Evolutionary conservation across 371 early-diverging fungal species (phyloP), one percentile per base, ranked within the genome.

Genomic region (Mucor racemosus): DNA sequence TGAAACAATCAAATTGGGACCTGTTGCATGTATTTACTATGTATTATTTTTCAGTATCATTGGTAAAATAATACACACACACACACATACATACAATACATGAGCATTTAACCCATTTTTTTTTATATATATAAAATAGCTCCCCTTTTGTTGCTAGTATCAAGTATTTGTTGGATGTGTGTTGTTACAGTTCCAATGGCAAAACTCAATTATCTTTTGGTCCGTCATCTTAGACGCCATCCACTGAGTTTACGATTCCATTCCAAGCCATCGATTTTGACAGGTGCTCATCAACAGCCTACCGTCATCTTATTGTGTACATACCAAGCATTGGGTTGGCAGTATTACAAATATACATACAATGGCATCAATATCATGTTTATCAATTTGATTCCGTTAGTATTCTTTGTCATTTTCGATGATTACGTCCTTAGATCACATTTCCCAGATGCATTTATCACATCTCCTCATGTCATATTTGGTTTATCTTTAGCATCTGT

Each of bases 281-380:
- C 77, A 7, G 71, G 77, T 1, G 60, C 63, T 0, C 42, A 69
- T 31, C 72, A 76, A n/a, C 78, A 81, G 21, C 80, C 82, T 1
- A 82, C 85, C 17, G 78, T 84, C 63, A 89, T 93, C 44, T 71
- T 94, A 26, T 77, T 94, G 40, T 94, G 93, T 74, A 91, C 92
- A 0, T 90, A 89, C 70, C 85, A 91, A 34, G 94, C 93, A 0
- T 80, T 91, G 53, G 95, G 95, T 14, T 79, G 89, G 68, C 89
- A 90, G 73, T 95, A 95, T 78, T 93, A 92, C 87, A 94, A 94
- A 79, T 97, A 95, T 77, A 97, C 98, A 26, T 87, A 93, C 48
- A 95, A 96, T 66, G 99, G 98, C 19, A 91, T 96, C 83, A 98
- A 97, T 80, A 95, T 98, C 62, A 88, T 97, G 65, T 92, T 98